phyloP scores from a whole-genome alignment of 192 early-diverging fungal species.

The Umbelopsis vinacea region DNA sequence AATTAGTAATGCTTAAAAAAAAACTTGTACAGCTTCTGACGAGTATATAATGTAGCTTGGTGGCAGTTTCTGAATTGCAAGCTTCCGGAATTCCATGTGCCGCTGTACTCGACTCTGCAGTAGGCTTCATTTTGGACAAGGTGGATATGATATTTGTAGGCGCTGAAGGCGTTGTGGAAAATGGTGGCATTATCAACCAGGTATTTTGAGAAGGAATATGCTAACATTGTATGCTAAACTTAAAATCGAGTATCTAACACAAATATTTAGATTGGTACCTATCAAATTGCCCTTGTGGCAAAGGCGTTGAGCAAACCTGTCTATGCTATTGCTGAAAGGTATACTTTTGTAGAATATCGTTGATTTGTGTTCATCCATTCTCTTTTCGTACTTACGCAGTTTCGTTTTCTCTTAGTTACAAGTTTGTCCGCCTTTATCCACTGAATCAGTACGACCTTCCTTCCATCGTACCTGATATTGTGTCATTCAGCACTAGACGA shows the following conservation, averaged over 20 bases:
- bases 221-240: not conserved
- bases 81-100: constrained; percentile 79
- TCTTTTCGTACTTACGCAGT: constrained; percentile 5
- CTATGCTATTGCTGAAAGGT: constrained; percentile 94
- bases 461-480: constrained; percentile 66
- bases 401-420: constrained; percentile 69
- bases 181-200: constrained; percentile 96
- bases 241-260: not conserved
- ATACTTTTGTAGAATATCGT: constrained; percentile 22
- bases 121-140: constrained; percentile 93
- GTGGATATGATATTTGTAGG: constrained; percentile 97
- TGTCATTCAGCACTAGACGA: constrained; percentile 47
- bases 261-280: constrained; percentile 79
- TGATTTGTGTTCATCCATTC: not conserved
- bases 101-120: constrained; percentile 88
- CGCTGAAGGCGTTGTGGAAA: constrained; percentile 97
- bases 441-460: constrained; percentile 95
- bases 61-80: constrained; percentile 70
- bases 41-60: constrained; percentile 30
- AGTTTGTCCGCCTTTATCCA: constrained; percentile 95
- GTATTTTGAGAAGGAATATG: constrained; percentile 27
- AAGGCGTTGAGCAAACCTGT: constrained; percentile 94
- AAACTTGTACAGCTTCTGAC: not conserved
- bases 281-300: constrained; percentile 94
- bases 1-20: not conserved